These are phyloP conservation scores for Calycina herbarum DNA, from an alignment of 2,329 filamentous ascomycete genomes.

Conservation along the genomic window DNA sequence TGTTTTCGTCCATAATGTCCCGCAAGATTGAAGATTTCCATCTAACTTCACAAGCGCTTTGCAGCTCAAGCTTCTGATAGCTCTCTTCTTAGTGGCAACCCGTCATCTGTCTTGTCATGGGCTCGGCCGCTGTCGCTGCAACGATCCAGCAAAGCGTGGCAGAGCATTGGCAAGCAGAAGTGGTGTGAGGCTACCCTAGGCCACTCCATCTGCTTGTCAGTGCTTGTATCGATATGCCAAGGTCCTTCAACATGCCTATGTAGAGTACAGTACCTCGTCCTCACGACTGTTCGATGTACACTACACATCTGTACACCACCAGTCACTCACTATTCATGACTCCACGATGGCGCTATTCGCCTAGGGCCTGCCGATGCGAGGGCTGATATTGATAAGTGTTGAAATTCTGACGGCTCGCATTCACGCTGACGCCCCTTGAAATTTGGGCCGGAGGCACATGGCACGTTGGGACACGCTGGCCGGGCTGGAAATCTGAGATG, in stretches of 20 bases:
- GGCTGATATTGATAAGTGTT: no score
- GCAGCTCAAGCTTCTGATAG: background rate
- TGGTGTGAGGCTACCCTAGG: background rate
- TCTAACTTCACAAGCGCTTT: background rate
- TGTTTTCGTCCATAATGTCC: background rate
- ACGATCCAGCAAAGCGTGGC: slow-evolving; percentile 1
- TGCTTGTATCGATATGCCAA: background rate
- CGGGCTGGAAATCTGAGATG: slow-evolving; percentile 1
- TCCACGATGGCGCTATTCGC: background rate
- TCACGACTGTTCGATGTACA: background rate
- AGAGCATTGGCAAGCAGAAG: background rate
- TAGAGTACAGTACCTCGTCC: background rate
- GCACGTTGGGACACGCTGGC: slow-evolving; percentile 1
- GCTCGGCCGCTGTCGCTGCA: background rate
- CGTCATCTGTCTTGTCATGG: background rate
- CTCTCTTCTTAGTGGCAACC: background rate
- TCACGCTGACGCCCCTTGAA: background rate
- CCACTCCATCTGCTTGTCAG: background rate
- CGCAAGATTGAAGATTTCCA: background rate
- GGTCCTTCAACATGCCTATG: background rate
- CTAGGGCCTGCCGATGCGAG: no score
- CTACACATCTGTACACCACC: background rate
- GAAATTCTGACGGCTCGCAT: background rate
- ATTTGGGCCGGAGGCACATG: background rate
- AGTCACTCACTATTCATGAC: background rate